Percentiles rank a stretch among this genome's conserved stretches.
Conservation (phyloP, 768 basidiomycete species). For the Collybiopsis confluens region DNA sequence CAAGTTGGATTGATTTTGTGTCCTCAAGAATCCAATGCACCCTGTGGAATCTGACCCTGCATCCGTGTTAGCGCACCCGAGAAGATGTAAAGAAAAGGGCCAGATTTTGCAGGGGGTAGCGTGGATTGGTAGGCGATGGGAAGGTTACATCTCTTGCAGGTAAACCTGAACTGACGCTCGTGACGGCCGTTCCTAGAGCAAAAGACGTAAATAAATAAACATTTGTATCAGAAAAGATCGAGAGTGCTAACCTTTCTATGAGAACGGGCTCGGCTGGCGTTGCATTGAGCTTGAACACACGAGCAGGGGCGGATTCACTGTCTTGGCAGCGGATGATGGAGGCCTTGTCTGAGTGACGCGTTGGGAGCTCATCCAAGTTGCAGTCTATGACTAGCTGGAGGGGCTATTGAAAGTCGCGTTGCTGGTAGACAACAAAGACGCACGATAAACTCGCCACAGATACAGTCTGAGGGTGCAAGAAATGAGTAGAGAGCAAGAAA, state of each 20-base stretch:
- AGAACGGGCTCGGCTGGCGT: slow-evolving; percentile 63
- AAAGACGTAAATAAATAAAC: slow-evolving; percentile 1
- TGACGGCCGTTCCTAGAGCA: slow-evolving; percentile 54
- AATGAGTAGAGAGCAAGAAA: not conserved
- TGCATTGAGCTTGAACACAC: slow-evolving; percentile 87
- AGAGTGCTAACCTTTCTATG: slow-evolving; percentile 60
- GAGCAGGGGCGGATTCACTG: slow-evolving; percentile 47
- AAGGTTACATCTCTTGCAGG: slow-evolving; percentile 64
- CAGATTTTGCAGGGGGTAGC: slow-evolving; percentile 73
- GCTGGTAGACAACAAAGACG: slow-evolving; percentile 23
- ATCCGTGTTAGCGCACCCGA: slow-evolving; percentile 81
- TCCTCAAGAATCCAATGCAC: slow-evolving; percentile 82
- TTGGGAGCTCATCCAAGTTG: slow-evolving; percentile 61
- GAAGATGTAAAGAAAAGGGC: slow-evolving; percentile 75
- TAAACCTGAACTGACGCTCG: slow-evolving; percentile 72
- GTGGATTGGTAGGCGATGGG: slow-evolving; percentile 74
- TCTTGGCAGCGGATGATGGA: slow-evolving; percentile 77
- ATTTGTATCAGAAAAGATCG: not conserved
- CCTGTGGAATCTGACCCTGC: slow-evolving; percentile 81
- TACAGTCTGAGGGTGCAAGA: slow-evolving; percentile 60
- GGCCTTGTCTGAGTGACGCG: slow-evolving; percentile 74
- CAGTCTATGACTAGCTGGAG: slow-evolving; percentile 78
- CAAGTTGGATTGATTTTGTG: slow-evolving; percentile 31
- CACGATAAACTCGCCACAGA: slow-evolving; percentile 86
- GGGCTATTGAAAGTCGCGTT: slow-evolving; percentile 6